Evolutionary conservation across 1,284 basidiomycete genomes (phyloP), one percentile per base, ranked within the genome.

Genomic region (Cutaneotrichosporon dermatis): DNA sequence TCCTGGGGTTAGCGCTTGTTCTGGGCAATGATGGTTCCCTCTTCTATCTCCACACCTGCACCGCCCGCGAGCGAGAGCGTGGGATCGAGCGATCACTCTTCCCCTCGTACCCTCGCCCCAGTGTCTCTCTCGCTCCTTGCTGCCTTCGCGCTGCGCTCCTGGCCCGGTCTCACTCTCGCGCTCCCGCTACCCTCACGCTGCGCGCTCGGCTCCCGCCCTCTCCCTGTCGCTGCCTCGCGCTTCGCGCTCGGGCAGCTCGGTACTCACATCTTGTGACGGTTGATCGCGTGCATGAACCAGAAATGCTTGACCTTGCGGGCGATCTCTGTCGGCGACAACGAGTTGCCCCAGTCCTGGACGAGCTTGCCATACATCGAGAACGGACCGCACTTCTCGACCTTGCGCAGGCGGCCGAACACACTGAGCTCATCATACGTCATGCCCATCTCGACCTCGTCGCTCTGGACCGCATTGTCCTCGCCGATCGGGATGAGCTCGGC

Each of bases 401-500:
- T 99, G 59, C 96, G 86, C 43, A 99, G 82, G 40, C 93, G 83
- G 36, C 95, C 96, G 70, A 94, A 96, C 34, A 92, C 85, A 6
- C 90, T 92, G 13, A 99, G 83, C 72, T 99, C 95, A 70, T 99
- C 91, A 76, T 99, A 99, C 1, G 95, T 97, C 94, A 99, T 98
- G 25, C 95, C 96, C 92, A 96, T 95, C 71, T 98, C 95, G 9
- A 86, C 91, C 82, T 99, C 96, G 73, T 99, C 96, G 0, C 92
- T 86, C 70, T 99, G 96, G 5, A 96, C 88, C 71, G 96, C 96
- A 7, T 85, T 88, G 67, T 92, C 88, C 0, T 91, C 66, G 12
- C 69, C 93, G 63, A 96, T 92, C 1, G 96, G 96, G 71, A 99
- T 93, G 3, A 99, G 82, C 73, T 99, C 96, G 15, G 96, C 96